A percentile compares a stretch with the other conserved stretches of the same genome.
These are phyloP conservation scores for Dictyostelium intermedium DNA, from an alignment of 78 protist species.

Conservation along the genomic window DNA sequence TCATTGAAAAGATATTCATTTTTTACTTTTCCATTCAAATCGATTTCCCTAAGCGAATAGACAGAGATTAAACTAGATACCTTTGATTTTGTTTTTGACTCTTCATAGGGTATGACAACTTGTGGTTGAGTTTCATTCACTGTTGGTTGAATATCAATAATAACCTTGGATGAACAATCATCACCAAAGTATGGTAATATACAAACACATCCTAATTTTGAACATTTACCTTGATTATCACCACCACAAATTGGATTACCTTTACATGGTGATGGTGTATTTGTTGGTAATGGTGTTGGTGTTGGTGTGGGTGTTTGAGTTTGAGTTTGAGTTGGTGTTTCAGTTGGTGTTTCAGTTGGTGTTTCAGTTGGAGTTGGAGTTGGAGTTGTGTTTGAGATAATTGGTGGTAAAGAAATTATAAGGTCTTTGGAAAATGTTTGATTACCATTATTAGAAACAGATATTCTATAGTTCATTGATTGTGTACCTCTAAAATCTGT, in stretches of 20 bases:
- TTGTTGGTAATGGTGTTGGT: background rate
- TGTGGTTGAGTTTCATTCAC: background rate
- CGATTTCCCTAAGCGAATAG: background rate
- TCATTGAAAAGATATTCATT: background rate
- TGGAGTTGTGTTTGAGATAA: background rate
- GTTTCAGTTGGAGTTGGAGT: background rate
- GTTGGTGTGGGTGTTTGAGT: background rate
- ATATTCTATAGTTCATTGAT: background rate
- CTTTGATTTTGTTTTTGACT: background rate
- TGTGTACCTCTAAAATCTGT: background rate
- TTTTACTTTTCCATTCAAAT: background rate
- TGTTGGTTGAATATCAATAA: background rate
- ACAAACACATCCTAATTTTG: background rate
- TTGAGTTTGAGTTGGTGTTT: background rate
- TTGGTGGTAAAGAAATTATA: background rate
- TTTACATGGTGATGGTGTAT: background rate
- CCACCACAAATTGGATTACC: background rate
- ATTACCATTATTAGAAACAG: background rate
- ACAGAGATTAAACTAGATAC: background rate
- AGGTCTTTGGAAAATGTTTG: background rate
- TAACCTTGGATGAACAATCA: background rate
- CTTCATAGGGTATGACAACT: background rate
- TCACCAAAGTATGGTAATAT: background rate
- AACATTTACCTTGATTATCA: background rate
- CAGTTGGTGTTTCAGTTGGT: background rate